These are phyloP conservation scores for Hygrophoropsis aurantiaca DNA, from an alignment of 768 basidiomycete species.

Conservation along the genomic window DNA sequence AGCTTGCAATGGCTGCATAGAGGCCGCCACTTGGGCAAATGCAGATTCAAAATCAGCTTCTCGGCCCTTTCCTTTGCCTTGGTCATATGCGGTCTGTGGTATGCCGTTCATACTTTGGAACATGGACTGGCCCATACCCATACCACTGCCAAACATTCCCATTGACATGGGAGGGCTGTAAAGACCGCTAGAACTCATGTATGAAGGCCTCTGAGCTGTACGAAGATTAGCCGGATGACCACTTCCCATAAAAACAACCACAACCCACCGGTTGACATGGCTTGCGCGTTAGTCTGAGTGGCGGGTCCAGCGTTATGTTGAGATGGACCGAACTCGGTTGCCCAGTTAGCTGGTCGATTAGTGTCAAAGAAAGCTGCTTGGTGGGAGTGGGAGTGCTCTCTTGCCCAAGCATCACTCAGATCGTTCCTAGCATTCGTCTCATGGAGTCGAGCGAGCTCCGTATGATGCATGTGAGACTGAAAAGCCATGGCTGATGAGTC, in stretches of 20 bases:
- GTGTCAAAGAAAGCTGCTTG: conserved; percentile 36
- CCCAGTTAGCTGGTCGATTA: conserved; percentile 45
- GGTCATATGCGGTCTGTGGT: conserved; percentile 28
- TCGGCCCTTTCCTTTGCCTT: conserved; percentile 78
- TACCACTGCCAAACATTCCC: conserved; percentile 29
- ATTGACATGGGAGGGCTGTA: conserved; percentile 36
- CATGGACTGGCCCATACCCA: conserved; percentile 37
- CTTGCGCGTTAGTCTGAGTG: conserved; percentile 31
- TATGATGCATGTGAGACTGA: conserved; percentile 29
- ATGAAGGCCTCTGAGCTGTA: conserved; percentile 37
- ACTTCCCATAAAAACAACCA: neutral
- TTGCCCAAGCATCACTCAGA: conserved; percentile 53
- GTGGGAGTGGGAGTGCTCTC: conserved; percentile 45
- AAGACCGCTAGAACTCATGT: conserved; percentile 33
- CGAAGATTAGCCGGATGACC: neutral
- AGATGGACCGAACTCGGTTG: conserved; percentile 50
- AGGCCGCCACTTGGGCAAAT: conserved; percentile 66
- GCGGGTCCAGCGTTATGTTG: conserved; percentile 23
- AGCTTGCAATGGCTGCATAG: conserved; percentile 41
- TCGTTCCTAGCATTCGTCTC: conserved; percentile 32
- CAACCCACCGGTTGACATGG: conserved; percentile 23
- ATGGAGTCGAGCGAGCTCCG: conserved; percentile 25
- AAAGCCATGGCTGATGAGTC: conserved; percentile 35
- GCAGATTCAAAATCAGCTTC: conserved; percentile 86
- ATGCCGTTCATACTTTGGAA: conserved; percentile 29